Evolutionary conservation across 139 green algal species (phyloP), one percentile per base, ranked within the genome.

Genomic region (Asterochloris sp.): DNA sequence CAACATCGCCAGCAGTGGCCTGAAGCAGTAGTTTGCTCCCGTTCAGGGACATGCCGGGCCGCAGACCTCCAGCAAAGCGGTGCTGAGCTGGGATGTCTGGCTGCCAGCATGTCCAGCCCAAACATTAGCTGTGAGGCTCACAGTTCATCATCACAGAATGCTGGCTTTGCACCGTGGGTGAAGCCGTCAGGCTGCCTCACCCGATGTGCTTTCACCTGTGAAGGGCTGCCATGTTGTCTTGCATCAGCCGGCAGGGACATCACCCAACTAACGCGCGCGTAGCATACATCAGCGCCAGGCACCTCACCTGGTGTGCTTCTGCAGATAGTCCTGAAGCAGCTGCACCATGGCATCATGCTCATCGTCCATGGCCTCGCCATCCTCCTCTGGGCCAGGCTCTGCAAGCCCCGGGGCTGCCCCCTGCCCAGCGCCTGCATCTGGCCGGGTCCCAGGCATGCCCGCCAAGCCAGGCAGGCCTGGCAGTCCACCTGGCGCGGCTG

Each of bases 241-340:
- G 21, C 19, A 71, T 21, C 4, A 71, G 66, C 19, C 21, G 66
- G 66, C 21, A 24, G 38, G 38, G 4, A 6, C 38, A 54, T 54
- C 38, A 54, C 38, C 38, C 38, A 10, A 54, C 6, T 10, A 54
- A 54, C 6, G 38, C 38, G 38, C 2, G 38, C 38, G 6, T 54
- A 54, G 38, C 38, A 54, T 54, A 2, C 6, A 6, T 10, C 38
- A 54, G 38, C 38, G 38, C 38, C 38, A 54, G 38, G 38, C 38
- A 54, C 38, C 83, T 15, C 15, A 83, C 79, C 68, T 79, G 21
- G 23, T 47, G 15, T 23, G 24, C 4, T 74, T 78, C 13, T 74
- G 64, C 64, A 83, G 83, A 26, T 86, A 69, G 4, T 78, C 78
- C 29, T 73, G 66, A n/a, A 88, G 76, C n/a, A 79, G 85, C 12